phyloP scores from a whole-genome alignment of 768 basidiomycete genomes.

The Russula griseocarnosa region DNA sequence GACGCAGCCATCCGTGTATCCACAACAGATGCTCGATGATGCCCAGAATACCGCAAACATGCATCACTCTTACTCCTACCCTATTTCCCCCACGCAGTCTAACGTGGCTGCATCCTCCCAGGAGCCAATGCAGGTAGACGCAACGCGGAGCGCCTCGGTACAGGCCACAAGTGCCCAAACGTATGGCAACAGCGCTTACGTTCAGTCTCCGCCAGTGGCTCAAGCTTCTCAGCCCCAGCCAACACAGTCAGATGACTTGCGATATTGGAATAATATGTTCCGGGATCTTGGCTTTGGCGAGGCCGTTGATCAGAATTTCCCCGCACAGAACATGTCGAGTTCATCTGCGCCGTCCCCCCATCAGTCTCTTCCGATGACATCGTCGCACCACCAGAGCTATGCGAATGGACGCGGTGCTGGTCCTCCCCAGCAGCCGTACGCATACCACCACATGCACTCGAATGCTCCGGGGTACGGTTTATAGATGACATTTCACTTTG shows the following conservation, averaged over 20 bases:
- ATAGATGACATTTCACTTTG: conserved; percentile 6
- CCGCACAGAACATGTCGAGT: conserved; percentile 1
- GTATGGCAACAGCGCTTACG: conserved; percentile 8
- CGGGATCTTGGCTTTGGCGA: conserved; percentile 66
- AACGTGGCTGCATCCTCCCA: conserved; percentile 9
- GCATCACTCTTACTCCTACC: conserved; percentile 12
- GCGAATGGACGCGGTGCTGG: not conserved
- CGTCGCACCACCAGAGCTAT: conserved; percentile 10
- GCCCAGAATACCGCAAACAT: conserved; percentile 12
- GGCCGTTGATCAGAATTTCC: conserved; percentile 31
- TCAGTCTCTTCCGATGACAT: not conserved
- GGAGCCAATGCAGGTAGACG: conserved; percentile 20
- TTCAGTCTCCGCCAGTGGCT: conserved; percentile 8
- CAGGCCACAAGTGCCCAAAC: conserved; percentile 25
- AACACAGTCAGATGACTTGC: conserved; percentile 47
- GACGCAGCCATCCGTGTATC: conserved; percentile 19
- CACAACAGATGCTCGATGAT: conserved; percentile 16
- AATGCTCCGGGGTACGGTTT: conserved; percentile 26
- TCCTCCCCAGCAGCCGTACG: conserved; percentile 18
- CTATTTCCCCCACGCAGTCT: conserved; percentile 8
- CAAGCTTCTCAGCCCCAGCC: conserved; percentile 1
- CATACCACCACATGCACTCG: conserved; percentile 29
- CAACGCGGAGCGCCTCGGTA: conserved; percentile 22
- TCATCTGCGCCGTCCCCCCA: conserved; percentile 3
- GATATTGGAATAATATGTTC: conserved; percentile 74